Conservation (phyloP, 2,329 filamentous ascomycete species). For the Neofusicoccum cordaticola region DNA sequence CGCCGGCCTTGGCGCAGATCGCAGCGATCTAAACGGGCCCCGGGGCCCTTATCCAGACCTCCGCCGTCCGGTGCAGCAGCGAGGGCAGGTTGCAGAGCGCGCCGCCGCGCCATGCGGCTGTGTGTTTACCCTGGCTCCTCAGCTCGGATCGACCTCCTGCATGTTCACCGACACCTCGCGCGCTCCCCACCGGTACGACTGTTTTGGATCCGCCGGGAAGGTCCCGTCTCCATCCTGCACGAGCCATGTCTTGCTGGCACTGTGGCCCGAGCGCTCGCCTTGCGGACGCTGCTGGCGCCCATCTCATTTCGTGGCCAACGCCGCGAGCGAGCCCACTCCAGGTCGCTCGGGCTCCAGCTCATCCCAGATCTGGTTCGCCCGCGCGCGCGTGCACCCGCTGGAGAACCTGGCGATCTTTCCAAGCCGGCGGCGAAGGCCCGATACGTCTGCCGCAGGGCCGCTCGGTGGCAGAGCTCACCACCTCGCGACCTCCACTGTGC, state of each 20-base stretch:
- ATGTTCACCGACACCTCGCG: constrained; percentile 6
- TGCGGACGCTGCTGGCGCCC: background rate
- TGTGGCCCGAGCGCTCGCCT: constrained; percentile 6
- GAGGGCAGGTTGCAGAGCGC: background rate
- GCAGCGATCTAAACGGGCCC: constrained; percentile 5
- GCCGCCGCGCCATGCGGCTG: background rate
- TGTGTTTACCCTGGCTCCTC: background rate
- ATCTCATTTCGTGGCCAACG: background rate
- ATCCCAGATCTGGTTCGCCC: background rate
- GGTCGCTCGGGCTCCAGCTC: background rate
- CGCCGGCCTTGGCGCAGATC: constrained; percentile 6
- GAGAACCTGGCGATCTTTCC: constrained; percentile 1
- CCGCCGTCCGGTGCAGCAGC: background rate
- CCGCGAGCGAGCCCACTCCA: background rate
- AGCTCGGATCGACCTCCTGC: background rate
- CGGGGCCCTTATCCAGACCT: background rate
- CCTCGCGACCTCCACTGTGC: background rate
- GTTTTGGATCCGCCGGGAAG: constrained; percentile 13
- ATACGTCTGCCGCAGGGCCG: background rate
- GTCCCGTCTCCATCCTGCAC: constrained; percentile 14
- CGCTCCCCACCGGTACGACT: background rate
- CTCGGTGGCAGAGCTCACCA: background rate
- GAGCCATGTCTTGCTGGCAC: constrained; percentile 9
- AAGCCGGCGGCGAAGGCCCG: constrained; percentile 3
- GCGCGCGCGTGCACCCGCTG: background rate